phyloP scores from a whole-genome alignment of 805 yeast species.

The Zygosaccharomyces kombuchaensis region DNA sequence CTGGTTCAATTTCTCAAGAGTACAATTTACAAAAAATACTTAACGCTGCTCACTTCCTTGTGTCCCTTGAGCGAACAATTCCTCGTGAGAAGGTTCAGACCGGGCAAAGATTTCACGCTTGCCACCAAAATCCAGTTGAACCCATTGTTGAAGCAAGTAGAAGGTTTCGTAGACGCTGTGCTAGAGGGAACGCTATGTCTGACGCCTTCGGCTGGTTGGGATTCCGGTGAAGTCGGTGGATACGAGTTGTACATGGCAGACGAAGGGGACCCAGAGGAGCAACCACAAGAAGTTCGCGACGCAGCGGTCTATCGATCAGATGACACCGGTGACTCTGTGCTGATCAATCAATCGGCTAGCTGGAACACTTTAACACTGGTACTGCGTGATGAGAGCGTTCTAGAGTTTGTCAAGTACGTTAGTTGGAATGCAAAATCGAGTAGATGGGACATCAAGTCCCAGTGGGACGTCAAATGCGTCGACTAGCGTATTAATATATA shows the following conservation, averaged over 20 bases:
- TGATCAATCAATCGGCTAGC: slow-evolving; percentile 72
- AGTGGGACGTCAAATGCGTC: slow-evolving; percentile 64
- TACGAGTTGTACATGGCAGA: slow-evolving; percentile 86
- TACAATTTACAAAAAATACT: slow-evolving; percentile 63
- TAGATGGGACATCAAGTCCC: slow-evolving; percentile 83
- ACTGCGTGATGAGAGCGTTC: slow-evolving; percentile 77
- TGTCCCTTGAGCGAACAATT: slow-evolving; percentile 61
- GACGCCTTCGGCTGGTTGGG: slow-evolving; percentile 83
- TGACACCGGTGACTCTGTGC: slow-evolving; percentile 68
- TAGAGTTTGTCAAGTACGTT: slow-evolving; percentile 89
- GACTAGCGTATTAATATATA: slow-evolving; percentile 29
- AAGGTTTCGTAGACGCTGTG: slow-evolving; percentile 40
- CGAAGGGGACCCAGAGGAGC: slow-evolving; percentile 39
- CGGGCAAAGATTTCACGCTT: slow-evolving; percentile 88
- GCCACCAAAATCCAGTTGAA: slow-evolving; percentile 59
- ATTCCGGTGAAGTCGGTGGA: slow-evolving; percentile 86
- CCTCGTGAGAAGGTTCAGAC: slow-evolving; percentile 82
- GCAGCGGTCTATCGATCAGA: slow-evolving; percentile 73
- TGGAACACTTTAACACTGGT: slow-evolving; percentile 80
- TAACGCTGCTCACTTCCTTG: slow-evolving; percentile 57
- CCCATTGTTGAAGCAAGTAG: slow-evolving; percentile 35
- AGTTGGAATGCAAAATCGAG: slow-evolving; percentile 84
- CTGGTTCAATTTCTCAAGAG: slow-evolving; percentile 58
- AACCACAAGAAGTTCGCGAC: slow-evolving; percentile 50
- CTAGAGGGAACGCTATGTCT: slow-evolving; percentile 78